A percentile compares a stretch with the other conserved stretches of the same genome.
phyloP scores from a whole-genome alignment of 2,329 filamentous ascomycete genomes.

The Claviceps paspali region DNA sequence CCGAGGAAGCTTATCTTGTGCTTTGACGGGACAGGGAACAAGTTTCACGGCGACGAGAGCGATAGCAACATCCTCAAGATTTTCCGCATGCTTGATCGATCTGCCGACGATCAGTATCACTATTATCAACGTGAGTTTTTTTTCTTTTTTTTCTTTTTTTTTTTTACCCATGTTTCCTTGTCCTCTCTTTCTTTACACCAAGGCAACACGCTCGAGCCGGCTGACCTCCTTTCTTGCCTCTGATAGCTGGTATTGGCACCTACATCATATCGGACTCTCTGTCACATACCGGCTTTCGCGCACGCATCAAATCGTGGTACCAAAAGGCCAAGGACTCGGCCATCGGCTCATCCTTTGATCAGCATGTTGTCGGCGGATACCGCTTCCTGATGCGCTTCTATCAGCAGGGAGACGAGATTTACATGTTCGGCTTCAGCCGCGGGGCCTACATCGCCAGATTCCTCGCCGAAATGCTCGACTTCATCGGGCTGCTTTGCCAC shows the following conservation, averaged over 20 bases:
- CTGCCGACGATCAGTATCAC: conserved; percentile 44
- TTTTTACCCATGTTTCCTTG: not conserved
- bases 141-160: too few relatives aligned
- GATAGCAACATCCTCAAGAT: conserved; percentile 56
- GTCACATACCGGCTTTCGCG: conserved; percentile 38
- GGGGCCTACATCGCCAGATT: conserved; percentile 62
- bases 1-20: conserved; percentile 40
- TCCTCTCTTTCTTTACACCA: not conserved
- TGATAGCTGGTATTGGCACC: conserved; percentile 52
- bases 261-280: conserved; percentile 49
- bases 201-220: too few relatives aligned
- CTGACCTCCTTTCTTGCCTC: too few relatives aligned
- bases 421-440: conserved; percentile 60
- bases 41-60: conserved; percentile 46
- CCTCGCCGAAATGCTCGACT: conserved; percentile 71
- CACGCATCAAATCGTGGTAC: conserved; percentile 50
- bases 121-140: conserved; percentile 43
- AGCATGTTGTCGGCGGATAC: conserved; percentile 74
- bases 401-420: conserved; percentile 47
- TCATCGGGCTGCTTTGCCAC: conserved; percentile 62
- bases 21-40: conserved; percentile 50
- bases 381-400: conserved; percentile 66
- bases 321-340: conserved; percentile 65
- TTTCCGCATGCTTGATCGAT: conserved; percentile 52
- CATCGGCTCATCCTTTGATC: conserved; percentile 63